Evolutionary conservation across 495 filamentous ascomycete genomes (phyloP).

Genomic region (Penicillium ochrochloron): DNA sequence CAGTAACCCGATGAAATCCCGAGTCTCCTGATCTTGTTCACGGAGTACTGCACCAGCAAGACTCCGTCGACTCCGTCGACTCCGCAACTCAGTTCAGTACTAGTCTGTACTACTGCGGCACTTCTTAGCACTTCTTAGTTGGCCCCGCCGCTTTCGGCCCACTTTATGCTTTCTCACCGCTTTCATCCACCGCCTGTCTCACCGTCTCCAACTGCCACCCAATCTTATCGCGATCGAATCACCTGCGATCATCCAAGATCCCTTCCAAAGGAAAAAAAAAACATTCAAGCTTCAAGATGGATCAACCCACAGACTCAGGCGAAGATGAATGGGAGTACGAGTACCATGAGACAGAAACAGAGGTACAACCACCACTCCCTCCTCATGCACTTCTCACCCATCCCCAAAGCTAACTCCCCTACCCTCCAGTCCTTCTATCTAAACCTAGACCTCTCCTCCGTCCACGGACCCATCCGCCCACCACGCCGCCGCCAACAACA

Average conservation of each 20-base stretch:
- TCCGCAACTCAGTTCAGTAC: too few relatives aligned
- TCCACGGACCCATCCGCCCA: slow-evolving; percentile 44
- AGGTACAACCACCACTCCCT: slow-evolving; percentile 39
- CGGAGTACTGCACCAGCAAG: neutral
- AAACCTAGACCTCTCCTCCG: slow-evolving; percentile 56
- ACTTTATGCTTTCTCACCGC: neutral
- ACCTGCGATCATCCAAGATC: neutral
- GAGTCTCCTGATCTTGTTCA: neutral
- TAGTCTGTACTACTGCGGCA: neutral
- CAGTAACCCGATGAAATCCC: neutral
- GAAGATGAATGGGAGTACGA: slow-evolving; percentile 66
- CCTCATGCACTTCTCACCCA: neutral
- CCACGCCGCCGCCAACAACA: slow-evolving; percentile 39
- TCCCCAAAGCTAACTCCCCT: neutral
- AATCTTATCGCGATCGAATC: slow-evolving; percentile 20
- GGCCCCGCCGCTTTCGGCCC: slow-evolving; percentile 5
- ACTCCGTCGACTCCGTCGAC: neutral
- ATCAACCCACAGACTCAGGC: slow-evolving; percentile 32
- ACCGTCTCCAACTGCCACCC: slow-evolving; percentile 14
- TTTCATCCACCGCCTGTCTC: slow-evolving; percentile 11
- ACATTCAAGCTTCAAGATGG: slow-evolving; percentile 19
- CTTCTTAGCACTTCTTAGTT: too few relatives aligned
- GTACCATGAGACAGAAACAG: slow-evolving; percentile 61
- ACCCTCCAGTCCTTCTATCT: slow-evolving; percentile 55
- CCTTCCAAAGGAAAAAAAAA: neutral